Evolutionary conservation across 106 monocot genomes (phyloP), one percentile per base, ranked within the genome.

Genomic region (Dendrobium officinale): DNA sequence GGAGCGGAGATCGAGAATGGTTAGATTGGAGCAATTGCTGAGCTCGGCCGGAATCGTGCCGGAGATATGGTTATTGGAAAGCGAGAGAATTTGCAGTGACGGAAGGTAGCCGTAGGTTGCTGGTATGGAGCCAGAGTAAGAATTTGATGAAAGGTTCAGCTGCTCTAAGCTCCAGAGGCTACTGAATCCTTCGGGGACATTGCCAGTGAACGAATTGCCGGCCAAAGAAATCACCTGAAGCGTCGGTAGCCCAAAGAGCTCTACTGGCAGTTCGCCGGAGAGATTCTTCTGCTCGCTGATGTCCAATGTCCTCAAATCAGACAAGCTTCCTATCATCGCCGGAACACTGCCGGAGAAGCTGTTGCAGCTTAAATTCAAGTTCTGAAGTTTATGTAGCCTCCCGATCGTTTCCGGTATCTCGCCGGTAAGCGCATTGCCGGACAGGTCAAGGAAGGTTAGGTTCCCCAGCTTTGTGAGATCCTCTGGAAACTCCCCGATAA

Each of bases 381-480:
- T 75, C n/a, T 75, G 29, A 19, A 75, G 19, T 22, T 13, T 75
- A 1, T 20, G 74, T 7, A 75, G 74, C 19, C 19, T 75, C n/a
- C 74, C 51, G 45, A 88, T 84, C 59, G 67, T 67, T 61, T n/a
- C 42, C 24, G 90, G 90, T 17, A 90, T 90, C 75, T 83, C 85
- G 20, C 92, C 92, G n/a, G 84, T 75, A 55, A 95, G 81, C 10
- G 83, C 87, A 49, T 95, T 95, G 87, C 88, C 90, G 51, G 95
- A 95, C 27, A 95, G 78, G 49, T 95, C 95, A 41, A 95, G 79
- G 37, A 90, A 90, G 61, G 86, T 92, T 67, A 95, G 87, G 79
- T 74, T 85, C 5, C 18, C 37, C 19, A 95, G 84, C 41, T 59
- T 70, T 26, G 92, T 88, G 1, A 95, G 75, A 83, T 88, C 92